Percentiles rank a stretch among this genome's conserved stretches.
Conservation (phyloP, 768 basidiomycete genomes). For the Gloeophyllum trabeum region DNA sequence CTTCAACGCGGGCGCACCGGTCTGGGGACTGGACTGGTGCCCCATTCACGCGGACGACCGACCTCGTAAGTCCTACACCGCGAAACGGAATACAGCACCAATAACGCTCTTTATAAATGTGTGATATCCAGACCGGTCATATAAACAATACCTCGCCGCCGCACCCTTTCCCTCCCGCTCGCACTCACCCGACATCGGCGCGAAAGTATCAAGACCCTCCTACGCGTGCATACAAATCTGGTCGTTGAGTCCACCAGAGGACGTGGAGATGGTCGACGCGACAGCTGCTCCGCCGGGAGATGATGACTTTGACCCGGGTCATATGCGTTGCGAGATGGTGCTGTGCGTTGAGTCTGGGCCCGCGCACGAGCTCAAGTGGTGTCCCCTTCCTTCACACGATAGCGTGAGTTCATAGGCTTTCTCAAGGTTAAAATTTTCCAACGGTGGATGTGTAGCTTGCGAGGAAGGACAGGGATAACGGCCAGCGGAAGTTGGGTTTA, state of each 20-base stretch:
- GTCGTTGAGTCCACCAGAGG: slow-evolving; percentile 29
- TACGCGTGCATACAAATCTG: slow-evolving; percentile 82
- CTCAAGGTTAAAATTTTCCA: not conserved
- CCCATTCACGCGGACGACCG: slow-evolving; percentile 58
- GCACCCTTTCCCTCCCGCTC: slow-evolving; percentile 57
- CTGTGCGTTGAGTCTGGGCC: slow-evolving; percentile 77
- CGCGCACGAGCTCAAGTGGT: slow-evolving; percentile 82
- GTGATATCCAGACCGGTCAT: slow-evolving; percentile 42
- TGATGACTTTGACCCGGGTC: slow-evolving; percentile 23
- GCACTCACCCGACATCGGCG: slow-evolving; percentile 57
- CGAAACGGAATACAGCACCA: too few relatives aligned
- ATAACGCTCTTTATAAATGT: too few relatives aligned
- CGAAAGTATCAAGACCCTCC: slow-evolving; percentile 39
- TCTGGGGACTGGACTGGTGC: slow-evolving; percentile 94
- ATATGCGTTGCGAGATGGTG: slow-evolving; percentile 73
- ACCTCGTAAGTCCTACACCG: slow-evolving; percentile 33
- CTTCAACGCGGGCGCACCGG: slow-evolving; percentile 81
- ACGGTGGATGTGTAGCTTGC: not conserved
- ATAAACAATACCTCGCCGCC: slow-evolving; percentile 77
- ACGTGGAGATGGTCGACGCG: slow-evolving; percentile 6
- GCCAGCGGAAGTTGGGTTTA: slow-evolving; percentile 62
- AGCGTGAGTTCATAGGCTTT: slow-evolving; percentile 12
- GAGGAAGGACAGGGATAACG: not conserved
- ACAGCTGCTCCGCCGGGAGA: too few relatives aligned
- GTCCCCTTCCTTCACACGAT: slow-evolving; percentile 80